Base-by-base conservation (phyloP, 345 rosid species). In the Eucalyptus regnans region DNA sequence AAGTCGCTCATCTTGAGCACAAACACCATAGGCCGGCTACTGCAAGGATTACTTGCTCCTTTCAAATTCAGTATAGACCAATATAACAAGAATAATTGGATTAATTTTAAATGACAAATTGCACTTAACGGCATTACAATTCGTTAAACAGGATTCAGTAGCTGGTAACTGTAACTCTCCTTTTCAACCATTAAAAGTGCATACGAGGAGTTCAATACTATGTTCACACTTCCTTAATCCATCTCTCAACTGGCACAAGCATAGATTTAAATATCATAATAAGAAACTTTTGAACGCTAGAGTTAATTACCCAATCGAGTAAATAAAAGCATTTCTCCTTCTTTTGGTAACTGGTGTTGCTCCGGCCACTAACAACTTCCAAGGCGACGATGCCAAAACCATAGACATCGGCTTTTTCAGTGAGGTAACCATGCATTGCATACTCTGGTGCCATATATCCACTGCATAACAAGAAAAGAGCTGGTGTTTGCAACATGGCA, bases 391-490 rank as follows among this genome's bases (percentile, higher is more conserved):
- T 88, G 41, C 89, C 89, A 41, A 88, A 88, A 48, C 89, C 48
- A 51, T 88, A 88, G 46, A 83, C 76, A 12, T 88, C 81, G 46
- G 81, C 89, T 46, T 88, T 88, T 11, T 88, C 87, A 27, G 87
- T 83, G 56, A 88, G 79, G 86, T 88, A 84, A 83, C 89, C 89
- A 16, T 84, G 86, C 87, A 83, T 52, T 17, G 89, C 87, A 56
- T 88, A 88, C 60, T 88, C 89, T 1, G 89, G 89, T 9, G 89
- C 89, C 87, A 88, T 88, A 84, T 88, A 56, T 22, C 89, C 90
- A 43, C 89, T 88, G 89, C 54, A 88, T 29, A 80, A 52, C 41
- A 16, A 50, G 16, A 27, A n/a, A 18, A 46, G 18, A 66, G 76
- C 37, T 14, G 8, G 37, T 64, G 76, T 64, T n/a, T 64, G 41